Base-by-base conservation (phyloP, 495 filamentous ascomycete species). In the Hypoxylon rickii region DNA sequence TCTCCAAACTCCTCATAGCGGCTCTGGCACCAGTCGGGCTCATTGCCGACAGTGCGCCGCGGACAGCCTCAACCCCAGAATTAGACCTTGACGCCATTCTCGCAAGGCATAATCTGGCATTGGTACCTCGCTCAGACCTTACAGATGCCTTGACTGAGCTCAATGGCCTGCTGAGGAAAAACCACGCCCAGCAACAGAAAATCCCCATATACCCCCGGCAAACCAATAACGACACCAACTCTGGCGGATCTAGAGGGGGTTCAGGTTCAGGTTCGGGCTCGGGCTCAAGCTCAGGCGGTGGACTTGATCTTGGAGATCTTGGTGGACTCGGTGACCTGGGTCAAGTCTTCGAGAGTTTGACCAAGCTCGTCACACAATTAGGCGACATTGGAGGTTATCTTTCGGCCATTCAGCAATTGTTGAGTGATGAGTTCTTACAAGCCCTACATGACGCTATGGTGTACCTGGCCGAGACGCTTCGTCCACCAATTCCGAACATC, bases 91-190 rank as follows among this genome's bases (percentile, higher is more conserved):
- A 70, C 22, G 64, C 58, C 1, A 22, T 67, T 24, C 58, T 72
- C 12, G 65, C 62, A 31, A 72, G 61, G 54, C 65, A 72, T 44
- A 68, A 70, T 34, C 48, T 72, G 11, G 70, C 68, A 20, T 56
- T 72, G 37, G 70, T 72, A 5, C 70, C 70, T 33, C 62, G 68
- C 19, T 64, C 67, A 45, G 68, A 72, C 18, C 68, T 72, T 18
- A 69, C 70, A 32, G 70, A 72, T 49, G 68, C 68, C 3, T 32
- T 72, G 47, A 70, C 64, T 6, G 70, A 72, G 43, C 64, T 72
- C 51, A 72, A 67, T 36, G 60, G 54, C 31, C 51, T 72, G 37
- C 61, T 72, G 8, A 62, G 61, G 47, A 66, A 58, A 36, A 68
- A 65, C 34, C 58, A 65, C 18, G 51, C 51, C 21, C 52, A 66